Evolutionary conservation across 148 eudicot genomes (phyloP).

Genomic region (Selenicereus undatus): DNA sequence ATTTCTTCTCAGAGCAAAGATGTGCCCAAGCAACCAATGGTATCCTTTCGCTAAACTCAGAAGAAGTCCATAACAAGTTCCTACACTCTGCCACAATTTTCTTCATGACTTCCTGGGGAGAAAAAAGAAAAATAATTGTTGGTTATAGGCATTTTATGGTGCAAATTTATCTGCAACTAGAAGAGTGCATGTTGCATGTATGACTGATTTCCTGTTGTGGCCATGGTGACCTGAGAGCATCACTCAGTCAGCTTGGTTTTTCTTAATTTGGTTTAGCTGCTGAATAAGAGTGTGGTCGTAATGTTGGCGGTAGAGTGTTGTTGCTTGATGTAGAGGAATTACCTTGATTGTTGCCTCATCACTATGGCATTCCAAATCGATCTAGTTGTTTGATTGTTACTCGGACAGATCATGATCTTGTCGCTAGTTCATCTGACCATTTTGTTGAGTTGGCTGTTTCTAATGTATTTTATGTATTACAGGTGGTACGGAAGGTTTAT

Average conservation of each 20-base stretch:
- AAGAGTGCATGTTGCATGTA: background rate
- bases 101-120: no score
- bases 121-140: background rate
- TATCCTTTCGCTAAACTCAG: no score
- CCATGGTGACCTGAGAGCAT: background rate
- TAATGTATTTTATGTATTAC: constrained; percentile 24
- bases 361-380: background rate
- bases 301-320: background rate
- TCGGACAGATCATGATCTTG: background rate
- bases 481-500: constrained; percentile 98
- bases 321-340: background rate
- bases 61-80: no score
- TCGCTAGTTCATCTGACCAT: background rate
- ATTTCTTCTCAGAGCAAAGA: no score
- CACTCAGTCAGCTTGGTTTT: background rate
- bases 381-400: background rate
- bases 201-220: background rate
- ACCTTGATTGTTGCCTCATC: background rate
- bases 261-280: background rate
- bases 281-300: background rate
- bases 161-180: background rate
- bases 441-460: background rate
- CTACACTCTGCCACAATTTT: no score
- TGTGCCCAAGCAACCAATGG: no score
- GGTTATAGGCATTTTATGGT: background rate